These are phyloP conservation scores for Datura wrightii DNA, from an alignment of 257 asterid species.

Conservation along the genomic window DNA sequence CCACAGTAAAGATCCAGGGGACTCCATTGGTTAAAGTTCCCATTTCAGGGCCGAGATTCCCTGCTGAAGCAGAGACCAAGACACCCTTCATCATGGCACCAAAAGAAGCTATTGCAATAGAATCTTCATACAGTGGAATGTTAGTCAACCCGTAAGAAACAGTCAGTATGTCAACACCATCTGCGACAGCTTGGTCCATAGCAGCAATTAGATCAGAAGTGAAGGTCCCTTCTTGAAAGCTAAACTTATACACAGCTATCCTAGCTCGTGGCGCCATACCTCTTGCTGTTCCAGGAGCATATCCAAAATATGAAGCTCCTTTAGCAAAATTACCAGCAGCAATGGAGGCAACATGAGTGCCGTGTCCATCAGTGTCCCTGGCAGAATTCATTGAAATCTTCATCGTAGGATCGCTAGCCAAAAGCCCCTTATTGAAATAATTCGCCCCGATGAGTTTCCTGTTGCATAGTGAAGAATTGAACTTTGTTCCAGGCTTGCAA, in stretches of 20 bases:
- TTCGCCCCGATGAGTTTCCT: constrained; percentile 38
- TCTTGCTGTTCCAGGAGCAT: constrained; percentile 25
- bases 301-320: constrained; percentile 30
- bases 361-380: constrained; percentile 26
- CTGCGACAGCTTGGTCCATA: constrained; percentile 23
- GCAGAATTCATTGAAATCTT: constrained; percentile 36
- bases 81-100: constrained; percentile 10
- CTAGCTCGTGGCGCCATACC: constrained; percentile 5
- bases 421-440: constrained; percentile 34
- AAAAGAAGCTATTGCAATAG: not conserved
- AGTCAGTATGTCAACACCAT: not conserved
- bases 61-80: not conserved
- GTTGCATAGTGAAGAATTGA: constrained; percentile 43
- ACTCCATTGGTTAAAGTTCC: constrained; percentile 32
- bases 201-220: constrained; percentile 3
- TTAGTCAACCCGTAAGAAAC: not conserved
- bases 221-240: not conserved
- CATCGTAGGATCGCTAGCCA: constrained; percentile 31
- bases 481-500: constrained; percentile 34
- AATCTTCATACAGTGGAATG: not conserved
- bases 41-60: constrained; percentile 4
- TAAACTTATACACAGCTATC: constrained; percentile 32
- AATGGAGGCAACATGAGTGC: constrained; percentile 24
- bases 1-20: constrained; percentile 51
- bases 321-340: constrained; percentile 31